Conservation (phyloP, 768 basidiomycete species). For the Amanita polypyramis region DNA sequence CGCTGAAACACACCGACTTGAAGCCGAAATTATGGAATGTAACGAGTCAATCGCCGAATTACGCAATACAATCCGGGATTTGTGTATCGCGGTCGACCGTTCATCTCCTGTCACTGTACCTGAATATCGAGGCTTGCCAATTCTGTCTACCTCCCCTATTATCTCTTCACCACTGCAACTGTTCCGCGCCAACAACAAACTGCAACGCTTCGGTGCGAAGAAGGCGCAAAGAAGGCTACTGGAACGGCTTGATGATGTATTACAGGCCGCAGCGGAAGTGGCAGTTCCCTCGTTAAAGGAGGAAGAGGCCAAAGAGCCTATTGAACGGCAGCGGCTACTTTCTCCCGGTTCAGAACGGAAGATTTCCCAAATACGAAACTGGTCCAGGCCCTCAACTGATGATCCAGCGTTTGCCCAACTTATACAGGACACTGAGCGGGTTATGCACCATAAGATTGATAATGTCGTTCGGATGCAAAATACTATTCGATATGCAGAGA, state of each 20-base stretch:
- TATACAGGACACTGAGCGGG: slow-evolving; percentile 77
- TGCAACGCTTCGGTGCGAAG: slow-evolving; percentile 73
- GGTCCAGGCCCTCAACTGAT: slow-evolving; percentile 79
- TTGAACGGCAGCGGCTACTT: slow-evolving; percentile 84
- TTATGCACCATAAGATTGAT: slow-evolving; percentile 90
- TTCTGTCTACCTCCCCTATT: slow-evolving; percentile 64
- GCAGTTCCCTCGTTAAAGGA: slow-evolving; percentile 85
- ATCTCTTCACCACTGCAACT: slow-evolving; percentile 69
- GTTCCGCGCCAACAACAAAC: slow-evolving; percentile 57
- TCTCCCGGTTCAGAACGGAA: slow-evolving; percentile 86
- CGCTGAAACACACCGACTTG: slow-evolving; percentile 88
- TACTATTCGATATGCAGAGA: slow-evolving; percentile 93
- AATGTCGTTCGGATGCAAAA: slow-evolving; percentile 95
- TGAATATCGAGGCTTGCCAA: slow-evolving; percentile 84
- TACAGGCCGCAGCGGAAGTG: slow-evolving; percentile 71
- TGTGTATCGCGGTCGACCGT: slow-evolving; percentile 61
- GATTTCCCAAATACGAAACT: slow-evolving; percentile 72
- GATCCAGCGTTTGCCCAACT: slow-evolving; percentile 79
- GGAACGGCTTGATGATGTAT: slow-evolving; percentile 79
- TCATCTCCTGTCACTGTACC: slow-evolving; percentile 56
- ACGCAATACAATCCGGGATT: slow-evolving; percentile 74
- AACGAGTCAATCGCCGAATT: slow-evolving; percentile 90
- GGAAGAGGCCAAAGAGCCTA: slow-evolving; percentile 83
- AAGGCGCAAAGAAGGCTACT: slow-evolving; percentile 73
- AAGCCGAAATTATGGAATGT: slow-evolving; percentile 88